Base-by-base conservation (phyloP, 2,329 filamentous ascomycete species). In the Claviceps sp. region DNA sequence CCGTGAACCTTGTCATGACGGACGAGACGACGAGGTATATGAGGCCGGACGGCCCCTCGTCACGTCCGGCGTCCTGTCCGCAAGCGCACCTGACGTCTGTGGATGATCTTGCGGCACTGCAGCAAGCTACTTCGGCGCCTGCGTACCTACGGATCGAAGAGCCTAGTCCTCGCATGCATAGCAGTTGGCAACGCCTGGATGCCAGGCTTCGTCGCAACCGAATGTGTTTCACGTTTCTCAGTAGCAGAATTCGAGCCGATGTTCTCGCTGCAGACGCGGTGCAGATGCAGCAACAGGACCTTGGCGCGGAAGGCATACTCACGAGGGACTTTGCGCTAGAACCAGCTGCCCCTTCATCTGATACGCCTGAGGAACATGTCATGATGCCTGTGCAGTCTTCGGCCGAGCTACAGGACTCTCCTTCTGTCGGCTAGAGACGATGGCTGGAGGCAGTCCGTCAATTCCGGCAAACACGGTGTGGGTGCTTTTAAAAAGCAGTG, bases 241-340 rank as follows among this genome's bases (percentile, higher is more conserved):
- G 51, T 24, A 30, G 22, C 3, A 8, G 22, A 2, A 40, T 24
- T 24, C 42, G 42, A 46, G 34, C 41, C 30, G 16, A 43, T 5
- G 26, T 37, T 1, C 7, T 16, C 24, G 34, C 16, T 3, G 37
- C 42, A 9, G 45, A 54, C 8, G 42, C 24, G 8, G n/a, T 24
- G 7, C 53, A n/a, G 22, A 7, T 2, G 46, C 37, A 3, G 46
- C 37, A 6, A 37, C 50, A 48, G 20, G 30, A 50, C n/a, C 46
- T 56, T 36, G 2, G 37, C 13, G 49, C 37, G 13, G 20, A 54
- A 13, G 24, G 47, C n/a, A 49, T 55, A 34, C 38, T 48, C 4
- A 37, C 34, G 6, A 43, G 47, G 34, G 55, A 55, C 42, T 53
- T 56, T 49, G 55, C 56, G 63, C 38, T 42, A 24, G 18, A 18